Evolutionary conservation across 352 stramenopile genomes (phyloP).

Genomic region (Aphanomyces astaci): DNA sequence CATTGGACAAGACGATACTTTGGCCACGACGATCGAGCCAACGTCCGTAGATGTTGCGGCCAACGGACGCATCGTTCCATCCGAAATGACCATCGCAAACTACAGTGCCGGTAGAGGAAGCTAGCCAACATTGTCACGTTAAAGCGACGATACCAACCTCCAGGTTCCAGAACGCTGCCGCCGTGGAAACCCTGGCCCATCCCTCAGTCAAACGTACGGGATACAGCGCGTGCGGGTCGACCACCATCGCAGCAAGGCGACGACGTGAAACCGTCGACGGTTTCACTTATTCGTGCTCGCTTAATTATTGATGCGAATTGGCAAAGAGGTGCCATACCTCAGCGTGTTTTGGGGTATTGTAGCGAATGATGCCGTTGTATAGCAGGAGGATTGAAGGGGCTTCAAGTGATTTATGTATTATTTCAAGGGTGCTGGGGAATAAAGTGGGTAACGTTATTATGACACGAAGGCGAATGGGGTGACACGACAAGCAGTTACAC

Average conservation of each 20-base stretch:
- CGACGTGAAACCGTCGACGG: background rate
- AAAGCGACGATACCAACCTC: background rate
- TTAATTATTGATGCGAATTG: no score
- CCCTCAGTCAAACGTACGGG: background rate
- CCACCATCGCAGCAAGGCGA: background rate
- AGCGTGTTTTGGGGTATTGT: no score
- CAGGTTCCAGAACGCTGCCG: background rate
- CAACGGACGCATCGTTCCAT: background rate
- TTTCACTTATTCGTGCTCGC: no score
- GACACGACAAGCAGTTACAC: no score
- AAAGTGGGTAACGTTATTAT: no score
- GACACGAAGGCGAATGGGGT: no score
- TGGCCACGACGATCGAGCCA: background rate
- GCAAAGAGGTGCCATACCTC: no score
- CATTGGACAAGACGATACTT: background rate
- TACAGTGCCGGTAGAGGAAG: background rate
- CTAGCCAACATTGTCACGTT: no score
- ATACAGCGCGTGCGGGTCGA: background rate
- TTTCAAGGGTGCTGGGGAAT: no score
- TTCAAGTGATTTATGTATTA: no score
- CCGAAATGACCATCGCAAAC: background rate
- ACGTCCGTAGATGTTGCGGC: background rate
- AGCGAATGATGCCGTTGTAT: no score
- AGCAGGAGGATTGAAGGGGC: no score
- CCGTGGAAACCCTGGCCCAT: background rate